Evolutionary conservation across 345 rosid genomes (phyloP), one percentile per base, ranked within the genome.

Genomic region (Citrus maxima): DNA sequence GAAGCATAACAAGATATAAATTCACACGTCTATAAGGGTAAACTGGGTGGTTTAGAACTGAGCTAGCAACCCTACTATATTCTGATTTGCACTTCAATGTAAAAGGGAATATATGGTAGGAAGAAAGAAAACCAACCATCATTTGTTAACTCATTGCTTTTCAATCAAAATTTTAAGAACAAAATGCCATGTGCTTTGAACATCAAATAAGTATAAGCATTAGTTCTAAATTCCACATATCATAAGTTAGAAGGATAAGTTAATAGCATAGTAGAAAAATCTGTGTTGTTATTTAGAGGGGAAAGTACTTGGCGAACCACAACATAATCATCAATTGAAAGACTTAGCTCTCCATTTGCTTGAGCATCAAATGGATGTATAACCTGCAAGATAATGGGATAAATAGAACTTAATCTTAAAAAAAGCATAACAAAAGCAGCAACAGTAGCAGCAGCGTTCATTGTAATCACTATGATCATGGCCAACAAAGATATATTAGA

Each of bases 231-330:
- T 25, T 5, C 56, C 64, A 60, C 25, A 40, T 19, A 42, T 24
- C 18, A 27, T 62, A 16, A 10, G 25, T 42, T 60, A 46, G 28
- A 34, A 61, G 40, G 62, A 74, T 40, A 6, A 18, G 59, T 9
- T 16, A 16, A 74, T 22, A 16, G 38, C 58, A 9, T 13, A 21
- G 10, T 19, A 38, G 37, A 74, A 40, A 61, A 42, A 28, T 54
- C 37, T 21, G 24, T 6, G 27, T 21, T 12, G 24, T 2, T 40
- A 10, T 40, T 25, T 61, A 27, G 58, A 24, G 25, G 54, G 46
- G 4, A 30, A 3, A 30, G 32, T 12, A 95, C 97, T 98, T 92
- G 91, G 76, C 90, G 89, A 72, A 95, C 94, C 79, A 91, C 87
- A 35, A 95, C 96, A 79, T 86, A 92, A 71, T 93, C 97, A 81